These are phyloP conservation scores for Cotoneaster glaucophyllus DNA, from an alignment of 306 rosid genomes.

Conservation along the genomic window DNA sequence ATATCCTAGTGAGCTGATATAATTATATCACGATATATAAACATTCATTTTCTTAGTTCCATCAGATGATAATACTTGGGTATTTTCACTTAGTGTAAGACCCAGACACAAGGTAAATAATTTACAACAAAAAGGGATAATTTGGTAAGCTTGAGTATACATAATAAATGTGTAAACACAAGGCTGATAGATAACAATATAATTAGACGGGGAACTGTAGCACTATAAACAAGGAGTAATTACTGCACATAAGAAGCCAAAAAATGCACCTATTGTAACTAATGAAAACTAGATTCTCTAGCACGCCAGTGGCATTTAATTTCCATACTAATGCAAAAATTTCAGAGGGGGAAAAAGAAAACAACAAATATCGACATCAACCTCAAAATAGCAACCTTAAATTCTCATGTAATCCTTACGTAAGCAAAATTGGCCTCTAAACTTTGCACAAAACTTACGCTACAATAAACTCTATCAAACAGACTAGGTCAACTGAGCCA, in stretches of 20 bases:
- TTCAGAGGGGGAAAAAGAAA: background rate
- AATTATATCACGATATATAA: background rate
- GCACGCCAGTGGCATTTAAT: background rate
- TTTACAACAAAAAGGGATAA: background rate
- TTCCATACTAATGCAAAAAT: background rate
- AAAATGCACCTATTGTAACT: background rate
- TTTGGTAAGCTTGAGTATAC: background rate
- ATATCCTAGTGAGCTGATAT: background rate
- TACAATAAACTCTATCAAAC: background rate
- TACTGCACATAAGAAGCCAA: background rate
- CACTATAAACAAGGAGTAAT: background rate
- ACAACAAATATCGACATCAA: background rate
- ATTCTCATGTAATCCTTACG: background rate
- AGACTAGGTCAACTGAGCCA: background rate
- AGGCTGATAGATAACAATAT: background rate
- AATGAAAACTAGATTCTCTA: background rate
- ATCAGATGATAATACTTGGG: background rate
- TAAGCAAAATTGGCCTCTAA: background rate
- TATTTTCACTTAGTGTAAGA: background rate
- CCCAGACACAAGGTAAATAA: slow-evolving; percentile 1
- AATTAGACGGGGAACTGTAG: background rate
- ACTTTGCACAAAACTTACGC: background rate
- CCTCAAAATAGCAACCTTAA: background rate
- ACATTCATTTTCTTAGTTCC: background rate
- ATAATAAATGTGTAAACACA: background rate